Percentiles rank a stretch among this genome's conserved stretches.
Evolutionary conservation across 306 rosid genomes (phyloP).

Genomic region (Dalbergia cultrata): DNA sequence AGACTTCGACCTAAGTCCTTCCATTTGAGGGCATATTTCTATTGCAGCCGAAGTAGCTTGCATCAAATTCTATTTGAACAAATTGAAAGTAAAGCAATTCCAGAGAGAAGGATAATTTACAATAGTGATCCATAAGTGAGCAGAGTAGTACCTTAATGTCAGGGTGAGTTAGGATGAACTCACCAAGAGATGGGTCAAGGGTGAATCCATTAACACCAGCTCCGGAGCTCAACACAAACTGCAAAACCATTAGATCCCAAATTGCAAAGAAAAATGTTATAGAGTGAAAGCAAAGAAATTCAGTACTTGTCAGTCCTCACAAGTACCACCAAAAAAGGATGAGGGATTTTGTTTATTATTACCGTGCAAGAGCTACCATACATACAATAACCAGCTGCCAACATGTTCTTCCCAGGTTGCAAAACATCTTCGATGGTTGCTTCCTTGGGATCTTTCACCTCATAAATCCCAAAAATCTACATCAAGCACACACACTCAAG

Average conservation of each 20-base stretch:
- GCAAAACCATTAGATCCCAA: constrained; percentile 49
- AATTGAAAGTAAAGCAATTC: constrained; percentile 4
- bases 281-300: not conserved
- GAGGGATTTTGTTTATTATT: constrained; percentile 39
- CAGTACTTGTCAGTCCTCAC: constrained; percentile 3
- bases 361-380: constrained; percentile 99
- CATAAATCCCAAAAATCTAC: constrained; percentile 93
- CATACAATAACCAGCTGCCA: constrained; percentile 99
- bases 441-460: constrained; percentile 64
- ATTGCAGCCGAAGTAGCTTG: no score
- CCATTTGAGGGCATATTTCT: no score
- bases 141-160: constrained; percentile 75
- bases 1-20: no score
- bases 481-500: constrained; percentile 36
- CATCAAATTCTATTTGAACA: not conserved
- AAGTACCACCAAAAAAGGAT: not conserved
- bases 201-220: constrained; percentile 91
- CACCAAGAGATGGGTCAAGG: constrained; percentile 97
- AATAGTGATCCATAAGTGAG: constrained; percentile 5
- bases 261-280: not conserved
- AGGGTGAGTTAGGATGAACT: constrained; percentile 96
- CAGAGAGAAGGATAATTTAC: not conserved
- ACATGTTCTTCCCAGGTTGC: constrained; percentile 92
- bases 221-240: constrained; percentile 89
- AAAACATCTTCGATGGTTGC: constrained; percentile 79